Evolutionary conservation across 352 stramenopile genomes (phyloP).

Genomic region (Phytophthora pistaciae): DNA sequence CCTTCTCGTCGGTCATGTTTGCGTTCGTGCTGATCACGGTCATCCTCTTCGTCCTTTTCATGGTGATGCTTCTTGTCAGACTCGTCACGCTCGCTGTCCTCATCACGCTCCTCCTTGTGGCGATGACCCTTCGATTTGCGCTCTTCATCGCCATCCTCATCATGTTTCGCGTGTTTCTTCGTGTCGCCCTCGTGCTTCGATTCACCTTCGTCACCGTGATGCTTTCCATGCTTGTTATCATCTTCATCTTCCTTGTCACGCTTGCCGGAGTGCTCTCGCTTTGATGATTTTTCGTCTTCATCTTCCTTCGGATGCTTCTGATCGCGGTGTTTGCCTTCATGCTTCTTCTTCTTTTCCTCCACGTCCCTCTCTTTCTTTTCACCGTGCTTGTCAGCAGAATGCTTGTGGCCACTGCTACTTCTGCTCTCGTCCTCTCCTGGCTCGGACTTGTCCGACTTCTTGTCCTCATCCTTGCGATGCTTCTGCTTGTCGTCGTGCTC

Average conservation of each 20-base stretch:
- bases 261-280: slow-evolving; percentile 3
- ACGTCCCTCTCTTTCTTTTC: slow-evolving; percentile 9
- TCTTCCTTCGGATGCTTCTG: slow-evolving; percentile 15
- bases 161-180: slow-evolving; percentile 17
- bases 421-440: slow-evolving; percentile 17
- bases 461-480: slow-evolving; percentile 18
- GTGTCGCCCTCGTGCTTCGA: slow-evolving; percentile 7
- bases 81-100: slow-evolving; percentile 7
- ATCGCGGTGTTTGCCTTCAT: slow-evolving; percentile 1
- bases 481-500: slow-evolving; percentile 10
- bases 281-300: slow-evolving; percentile 11
- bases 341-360: slow-evolving; percentile 19
- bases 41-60: slow-evolving; percentile 4
- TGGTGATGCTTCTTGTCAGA: slow-evolving; percentile 11
- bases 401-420: slow-evolving; percentile 6
- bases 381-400: slow-evolving; percentile 16
- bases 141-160: background rate
- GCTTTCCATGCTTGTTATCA: slow-evolving; percentile 14
- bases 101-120: slow-evolving; percentile 11
- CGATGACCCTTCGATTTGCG: background rate
- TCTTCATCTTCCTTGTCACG: slow-evolving; percentile 6
- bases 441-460: slow-evolving; percentile 14
- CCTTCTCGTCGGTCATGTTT: slow-evolving; percentile 10
- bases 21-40: slow-evolving; percentile 3
- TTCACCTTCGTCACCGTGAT: slow-evolving; percentile 4